Percentiles rank a stretch among this genome's conserved stretches.
Evolutionary conservation across 2,329 filamentous ascomycete genomes (phyloP).

Genomic region (Pyrenophora seminiperda): DNA sequence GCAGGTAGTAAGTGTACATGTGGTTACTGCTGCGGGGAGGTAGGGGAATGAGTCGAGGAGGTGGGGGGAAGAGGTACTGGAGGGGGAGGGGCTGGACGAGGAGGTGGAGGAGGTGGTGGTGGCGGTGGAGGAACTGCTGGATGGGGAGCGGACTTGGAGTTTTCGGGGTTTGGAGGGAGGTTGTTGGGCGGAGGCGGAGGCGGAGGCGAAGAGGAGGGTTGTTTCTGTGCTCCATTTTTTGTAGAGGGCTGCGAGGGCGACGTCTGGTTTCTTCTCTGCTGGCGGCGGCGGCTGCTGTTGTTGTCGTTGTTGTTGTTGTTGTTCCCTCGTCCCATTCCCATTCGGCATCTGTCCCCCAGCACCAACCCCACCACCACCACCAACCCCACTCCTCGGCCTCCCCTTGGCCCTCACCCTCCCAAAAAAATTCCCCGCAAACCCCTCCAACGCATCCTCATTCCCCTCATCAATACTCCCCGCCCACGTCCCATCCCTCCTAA

Average conservation of each 20-base stretch:
- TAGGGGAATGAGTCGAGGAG: slow-evolving; percentile 40
- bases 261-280: slow-evolving; percentile 19
- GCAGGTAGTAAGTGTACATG: slow-evolving; percentile 33
- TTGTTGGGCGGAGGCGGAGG: slow-evolving; percentile 30
- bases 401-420: slow-evolving; percentile 18
- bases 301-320: too few relatives aligned
- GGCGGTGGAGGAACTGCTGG: slow-evolving; percentile 25
- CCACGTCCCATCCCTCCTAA: slow-evolving; percentile 44
- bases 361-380: too few relatives aligned
- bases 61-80: slow-evolving; percentile 30
- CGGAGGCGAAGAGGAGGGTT: slow-evolving; percentile 33
- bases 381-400: slow-evolving; percentile 22
- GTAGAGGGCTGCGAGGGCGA: slow-evolving; percentile 34
- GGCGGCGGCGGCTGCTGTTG: too few relatives aligned
- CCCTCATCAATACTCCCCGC: slow-evolving; percentile 43
- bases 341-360: slow-evolving; percentile 2
- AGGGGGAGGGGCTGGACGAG: slow-evolving; percentile 42
- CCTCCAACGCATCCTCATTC: slow-evolving; percentile 41
- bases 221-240: slow-evolving; percentile 39
- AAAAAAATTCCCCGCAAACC: slow-evolving; percentile 42
- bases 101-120: slow-evolving; percentile 29
- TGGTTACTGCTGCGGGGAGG: slow-evolving; percentile 30
- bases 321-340: neutral
- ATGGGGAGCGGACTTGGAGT: slow-evolving; percentile 40
- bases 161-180: slow-evolving; percentile 28